Percentiles rank a stretch among this genome's conserved stretches.
Evolutionary conservation across 1,139 yeast genomes (phyloP).

Genomic region (Sugiyamaella sp.): DNA sequence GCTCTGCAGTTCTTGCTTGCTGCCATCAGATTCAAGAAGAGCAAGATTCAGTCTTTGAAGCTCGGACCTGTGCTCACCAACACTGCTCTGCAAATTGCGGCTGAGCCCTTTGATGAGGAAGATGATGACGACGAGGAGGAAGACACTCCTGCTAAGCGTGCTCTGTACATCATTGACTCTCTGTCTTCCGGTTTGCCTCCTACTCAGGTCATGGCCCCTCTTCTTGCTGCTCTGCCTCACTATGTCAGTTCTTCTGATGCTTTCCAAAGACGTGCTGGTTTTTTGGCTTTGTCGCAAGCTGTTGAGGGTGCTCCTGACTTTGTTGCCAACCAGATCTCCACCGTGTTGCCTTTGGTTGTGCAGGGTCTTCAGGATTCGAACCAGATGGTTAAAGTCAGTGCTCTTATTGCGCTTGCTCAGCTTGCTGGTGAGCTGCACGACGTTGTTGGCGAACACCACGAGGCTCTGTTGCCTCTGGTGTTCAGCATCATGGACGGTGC

Average conservation of each 20-base stretch:
- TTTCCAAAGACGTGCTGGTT: conserved; percentile 86
- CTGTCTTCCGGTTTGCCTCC: conserved; percentile 89
- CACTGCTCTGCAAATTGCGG: conserved; percentile 74
- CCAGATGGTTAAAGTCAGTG: conserved; percentile 79
- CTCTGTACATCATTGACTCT: conserved; percentile 76
- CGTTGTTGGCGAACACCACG: conserved; percentile 79
- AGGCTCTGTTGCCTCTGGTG: conserved; percentile 78
- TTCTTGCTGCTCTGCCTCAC: conserved; percentile 67
- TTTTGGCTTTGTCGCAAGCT: conserved; percentile 78
- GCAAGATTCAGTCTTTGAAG: conserved; percentile 61
- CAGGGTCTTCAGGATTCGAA: conserved; percentile 80
- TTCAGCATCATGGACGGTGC: conserved; percentile 87
- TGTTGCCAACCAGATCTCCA: conserved; percentile 72
- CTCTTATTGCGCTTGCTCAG: conserved; percentile 77
- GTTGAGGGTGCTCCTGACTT: conserved; percentile 95
- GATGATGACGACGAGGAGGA: conserved; percentile 90
- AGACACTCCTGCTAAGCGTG: conserved; percentile 74
- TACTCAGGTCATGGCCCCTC: conserved; percentile 72
- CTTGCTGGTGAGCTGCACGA: conserved; percentile 86
- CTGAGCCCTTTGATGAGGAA: conserved; percentile 68
- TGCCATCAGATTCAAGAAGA: conserved; percentile 65
- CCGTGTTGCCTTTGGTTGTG: conserved; percentile 71
- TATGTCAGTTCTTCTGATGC: conserved; percentile 66
- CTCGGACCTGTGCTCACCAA: conserved; percentile 79
- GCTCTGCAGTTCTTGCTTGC: conserved; percentile 86